Evolutionary conservation across 2,329 filamentous ascomycete genomes (phyloP), one percentile per base, ranked within the genome.

Genomic region (Penicillium janthinellum): DNA sequence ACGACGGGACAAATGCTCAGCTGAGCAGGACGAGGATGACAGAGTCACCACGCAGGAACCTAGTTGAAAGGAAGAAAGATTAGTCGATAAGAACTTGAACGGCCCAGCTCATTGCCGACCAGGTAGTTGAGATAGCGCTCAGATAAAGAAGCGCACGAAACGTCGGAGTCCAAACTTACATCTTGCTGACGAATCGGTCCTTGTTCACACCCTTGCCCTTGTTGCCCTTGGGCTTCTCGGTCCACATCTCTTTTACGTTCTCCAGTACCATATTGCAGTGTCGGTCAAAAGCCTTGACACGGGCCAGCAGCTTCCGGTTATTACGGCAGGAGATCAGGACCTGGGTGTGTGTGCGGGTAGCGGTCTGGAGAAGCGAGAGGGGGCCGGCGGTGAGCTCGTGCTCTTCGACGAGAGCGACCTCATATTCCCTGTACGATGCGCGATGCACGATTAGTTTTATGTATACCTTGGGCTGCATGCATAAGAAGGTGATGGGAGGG

Each of bases 181-280:
- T 94, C 83, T 97, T 97, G 84, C 91, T 96, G 73, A 98, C 95
- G 79, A 97, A 97, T 44, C 95, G 85, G 79, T 99, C 95, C 86
- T 98, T 97, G 82, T 99, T 99, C 64, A 98, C 91, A 57, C 93
- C 93, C 81, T 92, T 93, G 83, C 94, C 95, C 67, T 94, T 94
- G 66, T 88, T 89, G 22, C 90, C 88, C 72, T 91, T 84, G 51
- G 94, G 92, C 57, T 90, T 95, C 81, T 99, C 95, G 10, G 93
- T 97, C 95, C 95, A 99, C 94, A 99, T 98, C 82, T 99, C 95
- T 84, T 96, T 96, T 45, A 96, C 92, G 69, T 96, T 96, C 83
- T 96, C 92, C 50, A 97, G 83, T 3, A 96, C 91, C 95, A 99
- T 98, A 81, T 99, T 99, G 86, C 93, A 98, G 80, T 99, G 95